These are phyloP conservation scores for Ceratopteris richardii DNA, from an alignment of 75 land plant species.

Conservation along the genomic window DNA sequence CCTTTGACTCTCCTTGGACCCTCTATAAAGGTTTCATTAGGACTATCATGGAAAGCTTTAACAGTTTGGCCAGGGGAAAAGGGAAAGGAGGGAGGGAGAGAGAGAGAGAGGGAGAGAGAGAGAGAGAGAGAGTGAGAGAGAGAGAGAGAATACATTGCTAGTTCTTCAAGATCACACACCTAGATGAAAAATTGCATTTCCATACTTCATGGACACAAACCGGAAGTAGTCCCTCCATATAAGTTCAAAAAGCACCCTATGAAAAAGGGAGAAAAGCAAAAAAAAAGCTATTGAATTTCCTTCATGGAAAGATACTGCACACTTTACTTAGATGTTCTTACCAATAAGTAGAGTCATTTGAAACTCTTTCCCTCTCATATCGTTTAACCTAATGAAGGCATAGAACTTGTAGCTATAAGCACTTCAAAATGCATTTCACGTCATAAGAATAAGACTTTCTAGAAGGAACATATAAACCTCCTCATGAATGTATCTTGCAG, in stretches of 20 bases:
- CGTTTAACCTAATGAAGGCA: constrained; percentile 57
- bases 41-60: neutral
- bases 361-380: constrained; percentile 68
- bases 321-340: no score
- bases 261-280: neutral
- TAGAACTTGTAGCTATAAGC: neutral
- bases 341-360: constrained; percentile 98
- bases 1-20: constrained; percentile 77
- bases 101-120: no score
- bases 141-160: neutral
- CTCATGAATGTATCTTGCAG: constrained; percentile 77
- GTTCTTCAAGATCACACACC: constrained; percentile 24
- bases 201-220: constrained; percentile 85
- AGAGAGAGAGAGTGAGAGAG: no score
- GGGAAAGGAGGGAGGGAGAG: no score
- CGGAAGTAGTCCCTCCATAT: constrained; percentile 99
- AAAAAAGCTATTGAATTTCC: constrained; percentile 5
- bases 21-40: constrained; percentile 48
- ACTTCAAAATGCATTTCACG: neutral
- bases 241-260: constrained; percentile 92
- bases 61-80: neutral
- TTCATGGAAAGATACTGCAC: no score
- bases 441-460: no score
- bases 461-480: constrained; percentile 55
- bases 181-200: constrained; percentile 81